Conservation (phyloP, 2,329 filamentous ascomycete species). For the Aspergillus neotritici region DNA sequence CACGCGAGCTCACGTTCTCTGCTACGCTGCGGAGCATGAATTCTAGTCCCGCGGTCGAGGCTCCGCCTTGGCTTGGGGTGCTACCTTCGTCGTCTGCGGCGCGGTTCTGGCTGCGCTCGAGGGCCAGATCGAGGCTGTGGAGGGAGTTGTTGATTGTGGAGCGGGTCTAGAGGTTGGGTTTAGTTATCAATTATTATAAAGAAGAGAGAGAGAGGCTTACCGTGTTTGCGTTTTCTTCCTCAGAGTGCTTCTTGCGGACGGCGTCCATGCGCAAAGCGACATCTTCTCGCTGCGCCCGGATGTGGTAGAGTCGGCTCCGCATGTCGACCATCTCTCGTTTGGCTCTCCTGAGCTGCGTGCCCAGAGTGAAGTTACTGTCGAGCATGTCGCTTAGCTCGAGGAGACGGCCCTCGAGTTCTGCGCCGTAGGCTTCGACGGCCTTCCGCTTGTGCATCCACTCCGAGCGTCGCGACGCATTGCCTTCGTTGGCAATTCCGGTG, state of each 20-base stretch:
- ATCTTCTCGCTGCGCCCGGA: constrained; percentile 46
- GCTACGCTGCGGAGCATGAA: constrained; percentile 40
- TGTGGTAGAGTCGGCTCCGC: constrained; percentile 43
- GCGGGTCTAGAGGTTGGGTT: constrained; percentile 24
- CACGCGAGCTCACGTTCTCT: constrained; percentile 36
- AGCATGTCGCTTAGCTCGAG: constrained; percentile 49
- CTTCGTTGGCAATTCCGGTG: constrained; percentile 36
- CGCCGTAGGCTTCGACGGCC: constrained; percentile 44
- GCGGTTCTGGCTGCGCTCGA: constrained; percentile 33
- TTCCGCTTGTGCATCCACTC: constrained; percentile 43
- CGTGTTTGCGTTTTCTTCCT: constrained; percentile 33
- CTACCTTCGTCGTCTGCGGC: constrained; percentile 15
- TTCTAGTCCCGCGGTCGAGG: constrained; percentile 35
- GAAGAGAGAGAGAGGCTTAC: constrained; percentile 19
- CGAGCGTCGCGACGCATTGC: constrained; percentile 33
- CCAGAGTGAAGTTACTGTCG: constrained; percentile 45
- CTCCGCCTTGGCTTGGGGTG: constrained; percentile 2
- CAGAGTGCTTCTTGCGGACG: constrained; percentile 38
- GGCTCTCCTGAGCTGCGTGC: constrained; percentile 41
- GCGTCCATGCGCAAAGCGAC: constrained; percentile 48
- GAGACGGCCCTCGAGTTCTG: constrained; percentile 45
- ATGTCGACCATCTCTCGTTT: constrained; percentile 43
- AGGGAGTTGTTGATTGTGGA: constrained; percentile 39
- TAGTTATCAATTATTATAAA: background rate
- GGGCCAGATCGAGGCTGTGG: constrained; percentile 37